Conservation (phyloP, 176 grass and related monocot genomes). For the Chrysopogon serrulatus region DNA sequence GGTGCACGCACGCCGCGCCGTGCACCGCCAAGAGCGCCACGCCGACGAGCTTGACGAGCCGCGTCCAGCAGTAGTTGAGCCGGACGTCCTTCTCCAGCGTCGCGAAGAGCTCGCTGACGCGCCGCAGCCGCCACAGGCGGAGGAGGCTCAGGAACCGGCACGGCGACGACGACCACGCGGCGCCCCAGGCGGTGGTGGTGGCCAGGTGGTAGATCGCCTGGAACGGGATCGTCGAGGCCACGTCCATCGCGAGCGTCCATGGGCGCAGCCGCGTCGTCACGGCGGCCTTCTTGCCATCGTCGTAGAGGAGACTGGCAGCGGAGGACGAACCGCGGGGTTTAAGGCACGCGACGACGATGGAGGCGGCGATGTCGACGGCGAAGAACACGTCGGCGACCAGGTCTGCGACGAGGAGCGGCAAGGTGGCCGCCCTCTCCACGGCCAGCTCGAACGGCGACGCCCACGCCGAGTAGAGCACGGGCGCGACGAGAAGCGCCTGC, state of each 20-base stretch:
- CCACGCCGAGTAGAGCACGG: constrained; percentile 56
- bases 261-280: not conserved
- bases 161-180: not conserved
- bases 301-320: not conserved
- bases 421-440: constrained; percentile 3
- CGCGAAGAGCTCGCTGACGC: constrained; percentile 37
- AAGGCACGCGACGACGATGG: constrained; percentile 40
- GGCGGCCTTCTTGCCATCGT: no score
- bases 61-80: constrained; percentile 47
- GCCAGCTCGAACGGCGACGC: constrained; percentile 52
- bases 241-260: constrained; percentile 46
- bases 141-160: constrained; percentile 38
- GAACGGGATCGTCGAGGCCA: constrained; percentile 51
- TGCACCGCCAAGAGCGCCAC: constrained; percentile 50
- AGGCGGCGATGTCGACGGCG: constrained; percentile 33
- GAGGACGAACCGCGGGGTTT: not conserved
- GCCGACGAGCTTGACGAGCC: constrained; percentile 44
- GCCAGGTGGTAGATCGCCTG: constrained; percentile 30
- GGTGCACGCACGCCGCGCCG: constrained; percentile 36
- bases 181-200: not conserved
- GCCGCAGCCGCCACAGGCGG: constrained; percentile 53
- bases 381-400: constrained; percentile 44
- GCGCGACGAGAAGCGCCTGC: constrained; percentile 34
- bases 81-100: constrained; percentile 59
- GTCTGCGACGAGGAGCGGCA: constrained; percentile 19